A percentile compares a stretch with the other conserved stretches of the same genome.
phyloP scores from a whole-genome alignment of 2,329 filamentous ascomycete species.

The Aureobasidium sp. region DNA sequence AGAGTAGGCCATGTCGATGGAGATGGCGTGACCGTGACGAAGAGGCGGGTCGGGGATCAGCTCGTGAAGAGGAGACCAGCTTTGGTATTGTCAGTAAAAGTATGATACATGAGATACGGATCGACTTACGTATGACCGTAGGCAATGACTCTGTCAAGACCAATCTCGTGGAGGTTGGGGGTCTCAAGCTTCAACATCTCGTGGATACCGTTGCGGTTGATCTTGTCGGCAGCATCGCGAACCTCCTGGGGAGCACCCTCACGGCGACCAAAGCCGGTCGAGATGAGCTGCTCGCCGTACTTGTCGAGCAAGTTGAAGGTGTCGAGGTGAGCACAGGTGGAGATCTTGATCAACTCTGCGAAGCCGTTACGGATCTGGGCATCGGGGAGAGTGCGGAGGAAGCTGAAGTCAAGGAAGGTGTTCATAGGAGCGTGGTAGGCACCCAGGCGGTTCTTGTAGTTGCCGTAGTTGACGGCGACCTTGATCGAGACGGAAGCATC shows the following conservation, averaged over 20 bases:
- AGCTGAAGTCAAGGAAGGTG: conserved; percentile 66
- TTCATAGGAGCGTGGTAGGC: conserved; percentile 65
- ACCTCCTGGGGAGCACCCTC: conserved; percentile 50
- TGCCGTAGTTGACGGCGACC: conserved; percentile 69
- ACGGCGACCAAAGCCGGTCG: conserved; percentile 54
- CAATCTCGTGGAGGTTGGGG: conserved; percentile 65
- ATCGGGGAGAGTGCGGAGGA: conserved; percentile 58
- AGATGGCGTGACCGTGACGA: conserved; percentile 65
- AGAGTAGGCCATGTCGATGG: conserved; percentile 68
- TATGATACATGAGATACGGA: neutral
- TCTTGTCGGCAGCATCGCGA: conserved; percentile 53
- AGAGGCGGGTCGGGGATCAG: conserved; percentile 60
- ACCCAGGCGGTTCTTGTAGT: conserved; percentile 66
- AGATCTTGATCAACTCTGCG: conserved; percentile 69
- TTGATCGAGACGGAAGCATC: conserved; percentile 70
- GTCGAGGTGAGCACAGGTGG: conserved; percentile 56
- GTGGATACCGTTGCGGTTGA: conserved; percentile 60
- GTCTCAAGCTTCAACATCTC: conserved; percentile 69
- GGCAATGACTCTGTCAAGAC: conserved; percentile 62
- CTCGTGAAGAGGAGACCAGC: conserved; percentile 65
- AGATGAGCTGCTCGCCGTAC: conserved; percentile 60
- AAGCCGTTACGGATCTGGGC: conserved; percentile 67
- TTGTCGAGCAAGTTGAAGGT: conserved; percentile 62
- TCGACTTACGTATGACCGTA: conserved; percentile 58
- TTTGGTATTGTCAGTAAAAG: conserved; percentile 22